These are phyloP conservation scores for Mucor sp. DNA, from an alignment of 371 early-diverging fungal genomes.

Conservation along the genomic window DNA sequence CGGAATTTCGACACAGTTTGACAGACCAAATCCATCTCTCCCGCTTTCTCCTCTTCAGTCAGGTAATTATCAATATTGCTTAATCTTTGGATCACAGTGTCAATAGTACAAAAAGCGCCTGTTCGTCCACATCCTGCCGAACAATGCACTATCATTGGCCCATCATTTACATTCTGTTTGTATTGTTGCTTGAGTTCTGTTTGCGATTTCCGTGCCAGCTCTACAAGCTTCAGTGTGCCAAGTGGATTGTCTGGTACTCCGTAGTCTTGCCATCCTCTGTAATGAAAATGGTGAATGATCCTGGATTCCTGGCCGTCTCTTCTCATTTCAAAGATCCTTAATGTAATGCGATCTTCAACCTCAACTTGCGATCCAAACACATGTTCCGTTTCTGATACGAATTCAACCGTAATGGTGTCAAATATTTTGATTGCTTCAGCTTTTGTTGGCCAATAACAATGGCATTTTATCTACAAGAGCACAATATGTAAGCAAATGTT, in stretches of 20 bases:
- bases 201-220: conserved; percentile 47
- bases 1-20: conserved; percentile 65
- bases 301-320: conserved; percentile 13
- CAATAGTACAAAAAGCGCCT: conserved; percentile 87
- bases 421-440: conserved; percentile 22
- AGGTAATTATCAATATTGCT: background rate
- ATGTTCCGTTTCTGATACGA: conserved; percentile 15
- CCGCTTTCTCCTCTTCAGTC: conserved; percentile 21
- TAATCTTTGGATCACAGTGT: conserved; percentile 50
- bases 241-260: conserved; percentile 62
- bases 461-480: conserved; percentile 57
- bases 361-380: background rate
- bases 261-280: conserved; percentile 83
- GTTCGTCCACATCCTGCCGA: conserved; percentile 95
- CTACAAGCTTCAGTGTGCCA: conserved; percentile 54
- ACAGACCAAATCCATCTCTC: conserved; percentile 31
- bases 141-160: conserved; percentile 89
- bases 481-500: background rate
- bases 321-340: conserved; percentile 7
- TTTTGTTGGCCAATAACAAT: conserved; percentile 69
- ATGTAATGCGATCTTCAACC: background rate
- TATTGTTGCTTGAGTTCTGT: conserved; percentile 28
- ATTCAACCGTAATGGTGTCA: conserved; percentile 26
- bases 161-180: background rate
- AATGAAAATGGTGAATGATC: conserved; percentile 73